A percentile compares a stretch with the other conserved stretches of the same genome.
These are phyloP conservation scores for Coniochaeta sp. DNA, from an alignment of 2,329 filamentous ascomycete species.

Conservation along the genomic window DNA sequence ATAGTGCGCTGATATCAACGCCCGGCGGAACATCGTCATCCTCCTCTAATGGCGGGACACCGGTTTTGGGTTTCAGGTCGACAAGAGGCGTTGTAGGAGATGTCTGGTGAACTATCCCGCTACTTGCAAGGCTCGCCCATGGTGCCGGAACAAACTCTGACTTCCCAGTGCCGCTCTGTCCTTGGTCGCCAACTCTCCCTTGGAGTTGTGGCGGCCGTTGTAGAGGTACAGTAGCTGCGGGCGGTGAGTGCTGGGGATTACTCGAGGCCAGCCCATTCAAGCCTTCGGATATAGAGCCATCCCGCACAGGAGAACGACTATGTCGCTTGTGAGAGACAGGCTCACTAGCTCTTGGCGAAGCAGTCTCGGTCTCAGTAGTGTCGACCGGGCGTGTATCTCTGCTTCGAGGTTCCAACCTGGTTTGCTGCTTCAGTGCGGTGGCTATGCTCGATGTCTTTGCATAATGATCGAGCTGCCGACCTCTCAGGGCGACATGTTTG, in stretches of 20 bases:
- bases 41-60: conserved; percentile 5
- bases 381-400: not conserved
- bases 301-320: not conserved
- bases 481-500: conserved; percentile 52
- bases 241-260: not conserved
- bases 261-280: not conserved
- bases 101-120: not conserved
- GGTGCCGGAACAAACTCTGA: not conserved
- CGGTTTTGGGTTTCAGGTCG: not conserved
- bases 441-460: conserved; percentile 36
- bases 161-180: not conserved
- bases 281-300: not conserved
- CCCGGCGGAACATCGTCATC: conserved; percentile 28
- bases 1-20: conserved; percentile 36
- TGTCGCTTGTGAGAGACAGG: not conserved
- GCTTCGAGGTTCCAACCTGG: conserved; percentile 3
- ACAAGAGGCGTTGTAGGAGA: not conserved
- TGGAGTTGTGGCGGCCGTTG: not conserved
- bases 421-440: conserved; percentile 18
- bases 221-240: not conserved
- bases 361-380: not conserved
- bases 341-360: not conserved
- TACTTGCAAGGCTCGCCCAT: not conserved
- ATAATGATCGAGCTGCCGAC: conserved; percentile 45
- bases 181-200: not conserved